A percentile compares a stretch with the other conserved stretches of the same genome.
Conservation (phyloP, 306 rosid species). For the Pachyrhizus erosus region DNA sequence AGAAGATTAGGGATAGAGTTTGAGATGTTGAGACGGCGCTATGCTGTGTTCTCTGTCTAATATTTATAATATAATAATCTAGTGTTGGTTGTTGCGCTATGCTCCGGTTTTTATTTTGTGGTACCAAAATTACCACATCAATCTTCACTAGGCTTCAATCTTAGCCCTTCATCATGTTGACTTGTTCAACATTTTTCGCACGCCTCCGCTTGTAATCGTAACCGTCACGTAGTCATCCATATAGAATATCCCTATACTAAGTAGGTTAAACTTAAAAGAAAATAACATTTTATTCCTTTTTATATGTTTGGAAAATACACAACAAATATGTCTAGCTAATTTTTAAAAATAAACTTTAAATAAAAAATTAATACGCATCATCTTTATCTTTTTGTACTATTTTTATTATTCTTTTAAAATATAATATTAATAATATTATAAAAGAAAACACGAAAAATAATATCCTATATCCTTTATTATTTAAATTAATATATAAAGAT, state of each 20-base stretch:
- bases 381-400: neutral
- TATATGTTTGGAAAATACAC: neutral
- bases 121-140: neutral
- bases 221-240: neutral
- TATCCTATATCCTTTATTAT: too few species aligned
- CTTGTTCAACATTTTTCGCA: neutral
- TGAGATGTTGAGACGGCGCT: conserved; percentile 11
- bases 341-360: too few species aligned
- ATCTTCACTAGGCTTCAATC: neutral
- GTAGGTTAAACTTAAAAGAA: neutral
- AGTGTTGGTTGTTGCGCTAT: neutral
- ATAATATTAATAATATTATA: too few species aligned
- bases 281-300: too few species aligned
- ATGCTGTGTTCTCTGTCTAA: neutral
- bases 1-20: neutral
- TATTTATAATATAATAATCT: neutral
- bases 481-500: too few species aligned
- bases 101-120: conserved; percentile 8
- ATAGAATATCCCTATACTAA: neutral
- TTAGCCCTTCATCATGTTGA: conserved; percentile 8
- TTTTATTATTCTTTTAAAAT: too few species aligned
- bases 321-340: too few species aligned
- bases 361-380: neutral
- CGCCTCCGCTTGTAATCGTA: neutral
- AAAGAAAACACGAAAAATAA: too few species aligned